Percentiles rank a stretch among this genome's conserved stretches.
These are phyloP conservation scores for Arabidopsis lyrata DNA, from an alignment of 441 rosid genomes.

Conservation along the genomic window DNA sequence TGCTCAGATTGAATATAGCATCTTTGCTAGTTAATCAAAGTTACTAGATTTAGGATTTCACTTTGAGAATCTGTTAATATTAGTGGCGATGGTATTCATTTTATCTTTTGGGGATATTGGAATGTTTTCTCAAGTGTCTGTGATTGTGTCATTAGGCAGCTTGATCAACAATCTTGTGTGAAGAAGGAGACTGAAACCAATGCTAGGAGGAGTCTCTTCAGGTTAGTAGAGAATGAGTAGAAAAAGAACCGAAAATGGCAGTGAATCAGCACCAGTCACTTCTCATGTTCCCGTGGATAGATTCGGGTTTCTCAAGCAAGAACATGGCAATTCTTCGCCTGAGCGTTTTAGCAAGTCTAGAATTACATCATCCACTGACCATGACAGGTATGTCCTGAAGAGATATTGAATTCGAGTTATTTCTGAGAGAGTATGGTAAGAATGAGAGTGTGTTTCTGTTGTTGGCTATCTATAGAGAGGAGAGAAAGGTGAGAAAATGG, in stretches of 20 bases:
- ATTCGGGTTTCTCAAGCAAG: conserved; percentile 83
- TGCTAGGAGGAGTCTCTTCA: conserved; percentile 43
- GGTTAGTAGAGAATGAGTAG: conserved; percentile 65
- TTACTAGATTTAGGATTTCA: not conserved
- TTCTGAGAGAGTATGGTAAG: not conserved
- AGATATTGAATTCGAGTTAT: not conserved
- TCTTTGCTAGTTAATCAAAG: not conserved
- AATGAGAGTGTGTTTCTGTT: conserved; percentile 23
- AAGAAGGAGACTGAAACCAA: conserved; percentile 27
- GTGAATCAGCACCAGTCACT: conserved; percentile 68
- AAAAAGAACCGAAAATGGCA: conserved; percentile 60
- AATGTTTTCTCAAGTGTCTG: too few relatives aligned
- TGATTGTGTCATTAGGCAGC: conserved; percentile 14
- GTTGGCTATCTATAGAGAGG: conserved; percentile 58
- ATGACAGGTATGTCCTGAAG: conserved; percentile 54
- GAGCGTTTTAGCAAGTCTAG: conserved; percentile 47
- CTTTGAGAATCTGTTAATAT: not conserved
- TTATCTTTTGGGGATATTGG: not conserved
- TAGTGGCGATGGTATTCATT: not conserved
- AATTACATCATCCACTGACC: conserved; percentile 55
- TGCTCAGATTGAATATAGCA: not conserved
- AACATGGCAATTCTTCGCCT: conserved; percentile 52
- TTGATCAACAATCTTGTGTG: conserved; percentile 37
- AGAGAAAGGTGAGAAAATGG: conserved; percentile 86
- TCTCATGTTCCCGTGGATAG: conserved; percentile 64